A percentile compares a stretch with the other conserved stretches of the same genome.
phyloP scores from a whole-genome alignment of 1,139 yeast genomes.

The Spathaspora jeffriesii region DNA sequence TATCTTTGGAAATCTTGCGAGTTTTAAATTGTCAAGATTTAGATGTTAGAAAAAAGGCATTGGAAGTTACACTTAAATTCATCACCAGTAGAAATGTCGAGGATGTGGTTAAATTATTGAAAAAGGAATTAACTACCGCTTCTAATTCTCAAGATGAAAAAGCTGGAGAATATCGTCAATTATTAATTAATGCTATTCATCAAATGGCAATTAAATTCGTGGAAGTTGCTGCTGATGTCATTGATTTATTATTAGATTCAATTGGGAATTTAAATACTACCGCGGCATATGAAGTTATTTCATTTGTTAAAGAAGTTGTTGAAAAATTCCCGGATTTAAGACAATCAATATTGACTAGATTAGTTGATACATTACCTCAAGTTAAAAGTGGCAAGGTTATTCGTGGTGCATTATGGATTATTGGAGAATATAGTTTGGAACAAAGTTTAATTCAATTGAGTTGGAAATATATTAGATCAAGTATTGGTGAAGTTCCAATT shows the following conservation, averaged over 20 bases:
- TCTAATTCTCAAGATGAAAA: slow-evolving; percentile 70
- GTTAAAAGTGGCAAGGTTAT: slow-evolving; percentile 88
- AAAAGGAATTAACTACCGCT: slow-evolving; percentile 85
- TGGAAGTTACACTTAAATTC: slow-evolving; percentile 78
- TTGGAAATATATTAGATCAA: slow-evolving; percentile 84
- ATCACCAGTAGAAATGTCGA: slow-evolving; percentile 90
- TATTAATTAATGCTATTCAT: slow-evolving; percentile 86
- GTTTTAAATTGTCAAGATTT: slow-evolving; percentile 85
- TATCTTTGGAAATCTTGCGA: slow-evolving; percentile 83
- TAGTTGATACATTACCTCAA: slow-evolving; percentile 61
- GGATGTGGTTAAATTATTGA: slow-evolving; percentile 87
- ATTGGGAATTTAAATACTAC: slow-evolving; percentile 80
- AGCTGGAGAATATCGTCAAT: slow-evolving; percentile 82
- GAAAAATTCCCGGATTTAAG: slow-evolving; percentile 89
- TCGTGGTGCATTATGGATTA: slow-evolving; percentile 93
- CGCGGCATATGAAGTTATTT: slow-evolving; percentile 88
- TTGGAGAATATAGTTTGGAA: slow-evolving; percentile 87
- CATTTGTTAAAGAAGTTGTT: slow-evolving; percentile 90
- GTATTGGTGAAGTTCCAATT: slow-evolving; percentile 92
- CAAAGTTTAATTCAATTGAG: slow-evolving; percentile 76
- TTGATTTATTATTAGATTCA: slow-evolving; percentile 84
- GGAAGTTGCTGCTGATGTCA: slow-evolving; percentile 91
- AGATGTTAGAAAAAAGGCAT: slow-evolving; percentile 87
- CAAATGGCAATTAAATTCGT: slow-evolving; percentile 85
- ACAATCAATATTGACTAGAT: slow-evolving; percentile 60